These are phyloP conservation scores for Fusarium lateritium DNA, from an alignment of 2,329 filamentous ascomycete genomes.

Conservation along the genomic window DNA sequence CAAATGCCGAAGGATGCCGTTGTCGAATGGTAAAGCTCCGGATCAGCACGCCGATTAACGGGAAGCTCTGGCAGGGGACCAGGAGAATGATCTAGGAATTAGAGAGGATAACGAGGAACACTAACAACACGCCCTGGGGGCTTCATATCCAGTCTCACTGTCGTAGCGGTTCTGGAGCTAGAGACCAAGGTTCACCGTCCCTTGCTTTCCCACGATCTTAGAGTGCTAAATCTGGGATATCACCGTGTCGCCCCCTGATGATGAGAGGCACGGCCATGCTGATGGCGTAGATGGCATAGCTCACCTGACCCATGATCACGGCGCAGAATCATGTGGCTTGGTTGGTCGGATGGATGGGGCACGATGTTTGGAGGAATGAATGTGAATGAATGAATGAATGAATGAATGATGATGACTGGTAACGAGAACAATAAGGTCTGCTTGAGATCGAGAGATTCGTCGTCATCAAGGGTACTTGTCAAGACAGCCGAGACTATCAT, in stretches of 20 bases:
- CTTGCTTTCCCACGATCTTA: constrained; percentile 36
- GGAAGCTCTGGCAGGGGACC: constrained; percentile 29
- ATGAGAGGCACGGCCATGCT: constrained; percentile 40
- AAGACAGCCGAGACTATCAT: constrained; percentile 18
- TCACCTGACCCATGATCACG: constrained; percentile 51
- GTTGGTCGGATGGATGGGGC: constrained; percentile 29
- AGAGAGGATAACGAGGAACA: constrained; percentile 4
- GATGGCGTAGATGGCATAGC: constrained; percentile 50
- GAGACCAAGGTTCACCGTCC: constrained; percentile 36
- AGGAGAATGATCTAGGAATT: not conserved
- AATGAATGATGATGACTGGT: constrained; percentile 4
- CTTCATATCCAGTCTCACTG: constrained; percentile 15
- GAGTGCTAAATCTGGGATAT: constrained; percentile 37
- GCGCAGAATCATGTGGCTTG: constrained; percentile 50
- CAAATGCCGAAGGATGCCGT: constrained; percentile 35
- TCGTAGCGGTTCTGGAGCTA: constrained; percentile 22
- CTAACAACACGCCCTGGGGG: constrained; percentile 31
- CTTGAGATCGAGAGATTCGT: constrained; percentile 24
- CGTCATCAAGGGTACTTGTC: constrained; percentile 21
- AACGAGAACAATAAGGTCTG: not conserved
- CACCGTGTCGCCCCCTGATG: constrained; percentile 33
- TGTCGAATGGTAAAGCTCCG: constrained; percentile 38
- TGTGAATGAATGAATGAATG: constrained; percentile 14
- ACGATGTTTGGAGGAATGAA: constrained; percentile 28
- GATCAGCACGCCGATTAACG: constrained; percentile 42